These are phyloP conservation scores for Ceratobasidium sp. DNA, from an alignment of 1,284 basidiomycete genomes.

Conservation along the genomic window DNA sequence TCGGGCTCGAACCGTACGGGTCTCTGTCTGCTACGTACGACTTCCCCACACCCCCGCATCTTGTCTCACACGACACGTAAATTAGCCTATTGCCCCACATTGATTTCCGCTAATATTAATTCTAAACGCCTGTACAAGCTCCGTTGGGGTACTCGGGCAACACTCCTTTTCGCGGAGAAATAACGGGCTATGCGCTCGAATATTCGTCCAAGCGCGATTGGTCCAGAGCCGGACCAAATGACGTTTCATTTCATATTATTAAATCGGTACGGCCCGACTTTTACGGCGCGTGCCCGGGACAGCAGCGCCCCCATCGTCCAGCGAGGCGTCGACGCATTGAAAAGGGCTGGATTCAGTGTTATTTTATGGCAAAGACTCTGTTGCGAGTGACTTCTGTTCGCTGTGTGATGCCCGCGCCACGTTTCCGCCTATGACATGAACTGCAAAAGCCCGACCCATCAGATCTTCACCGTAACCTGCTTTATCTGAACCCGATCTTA, in stretches of 20 bases:
- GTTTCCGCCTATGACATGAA: neutral
- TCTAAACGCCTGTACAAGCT: neutral
- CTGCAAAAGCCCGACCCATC: neutral
- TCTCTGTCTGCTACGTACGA: too few species aligned
- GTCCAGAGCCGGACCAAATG: neutral
- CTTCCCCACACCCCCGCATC: neutral
- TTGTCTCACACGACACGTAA: neutral
- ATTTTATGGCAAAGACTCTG: neutral
- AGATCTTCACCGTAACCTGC: too few species aligned
- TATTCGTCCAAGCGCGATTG: neutral
- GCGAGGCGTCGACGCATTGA: too few species aligned
- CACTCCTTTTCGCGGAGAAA: neutral
- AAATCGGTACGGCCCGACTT: neutral
- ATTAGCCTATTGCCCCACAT: neutral
- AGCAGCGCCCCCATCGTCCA: too few species aligned
- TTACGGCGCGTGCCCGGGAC: too few species aligned
- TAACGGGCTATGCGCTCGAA: neutral
- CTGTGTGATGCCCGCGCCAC: constrained; percentile 3
- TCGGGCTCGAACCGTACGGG: too few species aligned
- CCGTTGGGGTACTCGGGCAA: neutral
- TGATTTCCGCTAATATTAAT: neutral
- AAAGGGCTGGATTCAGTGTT: too few species aligned
- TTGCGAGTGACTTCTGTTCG: neutral
- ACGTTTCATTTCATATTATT: neutral
- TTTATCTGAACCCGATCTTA: neutral